Evolutionary conservation across 352 stramenopile genomes (phyloP).

Genomic region (Lagenidium sp.): DNA sequence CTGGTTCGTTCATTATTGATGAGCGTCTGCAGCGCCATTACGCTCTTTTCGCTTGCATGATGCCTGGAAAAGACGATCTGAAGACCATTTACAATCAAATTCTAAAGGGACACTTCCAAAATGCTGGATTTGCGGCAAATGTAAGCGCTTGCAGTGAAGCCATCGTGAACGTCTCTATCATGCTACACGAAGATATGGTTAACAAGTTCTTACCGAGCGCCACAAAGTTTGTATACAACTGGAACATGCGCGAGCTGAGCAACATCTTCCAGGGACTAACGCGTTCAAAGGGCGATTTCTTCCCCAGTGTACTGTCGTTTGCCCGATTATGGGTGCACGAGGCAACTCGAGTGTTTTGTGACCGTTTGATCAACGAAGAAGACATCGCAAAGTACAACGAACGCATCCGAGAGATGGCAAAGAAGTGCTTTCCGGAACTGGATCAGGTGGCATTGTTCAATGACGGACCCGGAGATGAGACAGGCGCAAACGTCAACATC

Average conservation of each 20-base stretch:
- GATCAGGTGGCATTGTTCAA: slow-evolving; percentile 81
- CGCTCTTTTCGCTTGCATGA: slow-evolving; percentile 93
- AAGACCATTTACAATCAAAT: slow-evolving; percentile 96
- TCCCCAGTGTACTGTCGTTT: slow-evolving; percentile 77
- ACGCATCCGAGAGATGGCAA: slow-evolving; percentile 88
- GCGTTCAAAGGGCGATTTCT: slow-evolving; percentile 90
- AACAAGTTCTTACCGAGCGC: slow-evolving; percentile 93
- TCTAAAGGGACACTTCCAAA: slow-evolving; percentile 90
- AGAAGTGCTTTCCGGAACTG: slow-evolving; percentile 89
- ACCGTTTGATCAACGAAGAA: slow-evolving; percentile 94
- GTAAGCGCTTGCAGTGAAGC: slow-evolving; percentile 68
- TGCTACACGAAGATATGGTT: slow-evolving; percentile 91
- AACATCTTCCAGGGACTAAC: slow-evolving; percentile 96
- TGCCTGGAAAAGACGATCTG: slow-evolving; percentile 92
- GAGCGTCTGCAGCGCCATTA: slow-evolving; percentile 95
- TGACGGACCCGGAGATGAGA: slow-evolving; percentile 29
- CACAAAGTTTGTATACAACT: slow-evolving; percentile 99
- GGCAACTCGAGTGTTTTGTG: slow-evolving; percentile 94
- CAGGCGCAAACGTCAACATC: slow-evolving; percentile 72
- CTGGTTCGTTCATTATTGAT: slow-evolving; percentile 96
- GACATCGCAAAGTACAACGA: slow-evolving; percentile 92
- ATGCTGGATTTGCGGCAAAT: slow-evolving; percentile 54
- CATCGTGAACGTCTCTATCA: slow-evolving; percentile 88
- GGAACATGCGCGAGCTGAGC: slow-evolving; percentile 96
- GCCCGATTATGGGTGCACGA: slow-evolving; percentile 95